Evolutionary conservation across 306 rosid genomes (phyloP).

Genomic region (Castanea sativa): DNA sequence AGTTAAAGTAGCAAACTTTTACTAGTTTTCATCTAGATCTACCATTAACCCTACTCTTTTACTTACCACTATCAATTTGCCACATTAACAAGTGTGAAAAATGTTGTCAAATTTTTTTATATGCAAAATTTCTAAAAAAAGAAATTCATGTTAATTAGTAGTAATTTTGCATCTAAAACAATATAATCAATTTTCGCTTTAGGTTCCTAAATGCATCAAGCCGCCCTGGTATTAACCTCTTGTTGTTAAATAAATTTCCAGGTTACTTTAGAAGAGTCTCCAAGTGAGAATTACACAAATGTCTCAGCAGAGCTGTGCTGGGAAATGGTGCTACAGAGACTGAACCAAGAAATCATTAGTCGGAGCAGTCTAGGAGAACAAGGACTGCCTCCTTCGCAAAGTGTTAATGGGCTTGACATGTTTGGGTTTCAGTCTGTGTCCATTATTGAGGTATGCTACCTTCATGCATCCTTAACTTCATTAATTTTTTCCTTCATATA

Average conservation of each 20-base stretch:
- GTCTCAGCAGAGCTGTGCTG: slow-evolving; percentile 69
- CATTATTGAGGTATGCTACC: slow-evolving; percentile 50
- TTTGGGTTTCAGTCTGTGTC: slow-evolving; percentile 72
- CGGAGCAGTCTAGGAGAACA: slow-evolving; percentile 38
- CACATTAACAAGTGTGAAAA: too few species aligned
- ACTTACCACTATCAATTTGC: too few species aligned
- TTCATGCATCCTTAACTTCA: slow-evolving; percentile 4
- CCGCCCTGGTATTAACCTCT: not conserved
- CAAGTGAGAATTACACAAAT: slow-evolving; percentile 47
- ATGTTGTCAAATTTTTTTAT: too few species aligned
- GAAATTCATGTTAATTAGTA: too few species aligned
- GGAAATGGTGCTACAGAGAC: slow-evolving; percentile 63
- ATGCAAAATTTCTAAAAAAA: too few species aligned
- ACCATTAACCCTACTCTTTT: too few species aligned
- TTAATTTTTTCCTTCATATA: slow-evolving; percentile 1
- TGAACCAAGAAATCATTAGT: slow-evolving; percentile 45
- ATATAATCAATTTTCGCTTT: too few species aligned
- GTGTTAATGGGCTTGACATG: slow-evolving; percentile 65
- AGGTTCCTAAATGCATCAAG: too few species aligned
- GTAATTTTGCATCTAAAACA: too few species aligned
- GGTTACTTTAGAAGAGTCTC: slow-evolving; percentile 74
- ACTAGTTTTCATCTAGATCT: too few species aligned
- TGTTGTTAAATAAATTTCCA: slow-evolving; percentile 30
- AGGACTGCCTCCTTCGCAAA: slow-evolving; percentile 41
- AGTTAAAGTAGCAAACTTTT: too few species aligned